phyloP scores from a whole-genome alignment of 306 rosid genomes.

The Luffa aegyptiaca region DNA sequence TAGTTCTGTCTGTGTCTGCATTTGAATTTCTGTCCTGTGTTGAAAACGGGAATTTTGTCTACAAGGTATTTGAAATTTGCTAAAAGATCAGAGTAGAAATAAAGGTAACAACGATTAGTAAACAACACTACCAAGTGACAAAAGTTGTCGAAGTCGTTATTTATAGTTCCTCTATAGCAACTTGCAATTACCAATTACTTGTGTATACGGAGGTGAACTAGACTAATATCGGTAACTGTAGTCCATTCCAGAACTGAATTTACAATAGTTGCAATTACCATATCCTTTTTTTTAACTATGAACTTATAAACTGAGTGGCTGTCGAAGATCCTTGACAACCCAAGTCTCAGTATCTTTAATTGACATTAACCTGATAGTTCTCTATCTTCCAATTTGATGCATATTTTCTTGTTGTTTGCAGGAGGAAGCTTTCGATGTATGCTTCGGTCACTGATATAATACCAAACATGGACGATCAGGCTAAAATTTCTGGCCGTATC shows the following conservation, averaged over 20 bases:
- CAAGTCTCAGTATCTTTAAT: background rate
- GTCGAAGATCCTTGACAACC: background rate
- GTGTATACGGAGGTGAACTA: background rate
- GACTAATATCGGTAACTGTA: background rate
- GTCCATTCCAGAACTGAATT: background rate
- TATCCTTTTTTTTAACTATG: background rate
- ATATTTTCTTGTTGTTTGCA: slow-evolving; percentile 31
- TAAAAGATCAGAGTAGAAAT: background rate
- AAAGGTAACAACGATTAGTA: background rate
- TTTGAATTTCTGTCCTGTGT: background rate
- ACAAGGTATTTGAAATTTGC: background rate
- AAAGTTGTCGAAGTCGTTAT: background rate
- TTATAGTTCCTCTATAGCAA: too few relatives aligned
- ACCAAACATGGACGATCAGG: slow-evolving; percentile 57
- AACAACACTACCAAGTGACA: background rate
- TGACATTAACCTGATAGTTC: background rate
- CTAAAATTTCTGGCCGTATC: slow-evolving; percentile 85
- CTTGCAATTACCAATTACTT: too few relatives aligned
- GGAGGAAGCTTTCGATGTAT: slow-evolving; percentile 77
- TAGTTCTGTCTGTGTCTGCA: background rate
- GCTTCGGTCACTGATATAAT: slow-evolving; percentile 80
- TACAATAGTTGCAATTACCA: background rate
- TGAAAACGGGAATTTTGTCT: background rate
- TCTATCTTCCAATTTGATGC: background rate
- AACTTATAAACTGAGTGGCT: background rate